Evolutionary conservation across 805 yeast species (phyloP).

Genomic region (Debaryomyces tyrocola): DNA sequence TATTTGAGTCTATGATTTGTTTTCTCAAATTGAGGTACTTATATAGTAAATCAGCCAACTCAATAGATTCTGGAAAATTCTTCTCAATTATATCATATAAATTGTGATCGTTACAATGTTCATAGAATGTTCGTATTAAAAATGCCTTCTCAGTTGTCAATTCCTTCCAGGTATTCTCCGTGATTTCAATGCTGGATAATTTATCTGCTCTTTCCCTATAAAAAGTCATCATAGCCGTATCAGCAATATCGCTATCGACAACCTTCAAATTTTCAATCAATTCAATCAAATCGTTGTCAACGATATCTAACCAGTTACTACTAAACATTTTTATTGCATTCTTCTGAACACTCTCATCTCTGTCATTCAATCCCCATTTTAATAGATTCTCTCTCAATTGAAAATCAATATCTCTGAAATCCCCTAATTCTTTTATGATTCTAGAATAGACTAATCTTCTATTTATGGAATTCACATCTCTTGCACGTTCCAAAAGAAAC

Average conservation of each 20-base stretch:
- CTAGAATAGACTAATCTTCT: slow-evolving; percentile 73
- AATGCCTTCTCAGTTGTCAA: slow-evolving; percentile 76
- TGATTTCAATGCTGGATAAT: slow-evolving; percentile 58
- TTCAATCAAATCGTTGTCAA: slow-evolving; percentile 69
- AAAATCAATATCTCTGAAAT: slow-evolving; percentile 50
- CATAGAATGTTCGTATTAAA: slow-evolving; percentile 64
- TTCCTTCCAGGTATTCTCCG: slow-evolving; percentile 65
- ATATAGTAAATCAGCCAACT: slow-evolving; percentile 58
- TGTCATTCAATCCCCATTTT: slow-evolving; percentile 83
- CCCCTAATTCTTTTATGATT: slow-evolving; percentile 65
- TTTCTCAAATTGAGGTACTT: slow-evolving; percentile 54
- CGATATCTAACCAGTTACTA: slow-evolving; percentile 66
- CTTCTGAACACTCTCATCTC: slow-evolving; percentile 69
- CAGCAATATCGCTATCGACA: slow-evolving; percentile 65
- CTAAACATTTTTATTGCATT: slow-evolving; percentile 76
- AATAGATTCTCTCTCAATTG: slow-evolving; percentile 65
- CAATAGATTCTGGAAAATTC: slow-evolving; percentile 77
- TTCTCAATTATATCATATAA: slow-evolving; percentile 58
- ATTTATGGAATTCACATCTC: slow-evolving; percentile 72
- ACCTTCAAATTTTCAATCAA: slow-evolving; percentile 73
- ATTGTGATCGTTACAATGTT: slow-evolving; percentile 58
- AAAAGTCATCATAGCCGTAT: slow-evolving; percentile 60
- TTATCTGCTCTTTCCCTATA: slow-evolving; percentile 64
- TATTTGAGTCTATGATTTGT: slow-evolving; percentile 20
- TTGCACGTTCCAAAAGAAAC: slow-evolving; percentile 71